Evolutionary conservation across 352 stramenopile genomes (phyloP).

Genomic region (Salisapilia sapeloensis): DNA sequence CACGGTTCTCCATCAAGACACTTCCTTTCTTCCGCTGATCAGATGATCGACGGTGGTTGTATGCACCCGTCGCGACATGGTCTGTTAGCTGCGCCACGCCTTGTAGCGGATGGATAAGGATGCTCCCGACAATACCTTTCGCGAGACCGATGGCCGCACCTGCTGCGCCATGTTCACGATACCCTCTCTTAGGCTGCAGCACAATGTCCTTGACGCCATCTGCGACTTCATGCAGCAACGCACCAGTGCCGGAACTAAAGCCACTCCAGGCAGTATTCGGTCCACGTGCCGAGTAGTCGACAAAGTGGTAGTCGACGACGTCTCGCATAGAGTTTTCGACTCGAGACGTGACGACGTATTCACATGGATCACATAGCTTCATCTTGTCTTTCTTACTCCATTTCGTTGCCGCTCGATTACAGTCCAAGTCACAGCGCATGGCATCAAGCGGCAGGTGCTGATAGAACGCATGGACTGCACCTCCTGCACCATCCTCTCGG

Average conservation of each 20-base stretch:
- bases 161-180: constrained; percentile 31
- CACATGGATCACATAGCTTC: constrained; percentile 32
- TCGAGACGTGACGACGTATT: constrained; percentile 22
- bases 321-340: constrained; percentile 21
- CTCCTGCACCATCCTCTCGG: constrained; percentile 70
- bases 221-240: constrained; percentile 45
- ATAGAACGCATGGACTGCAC: constrained; percentile 79
- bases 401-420: constrained; percentile 20
- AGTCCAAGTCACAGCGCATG: constrained; percentile 73
- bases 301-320: constrained; percentile 39
- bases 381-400: constrained; percentile 39
- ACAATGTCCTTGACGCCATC: constrained; percentile 45
- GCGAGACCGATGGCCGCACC: constrained; percentile 38
- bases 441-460: constrained; percentile 60
- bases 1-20: constrained; percentile 23
- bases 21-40: constrained; percentile 26
- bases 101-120: constrained; percentile 35
- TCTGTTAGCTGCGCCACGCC: constrained; percentile 44
- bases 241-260: constrained; percentile 25
- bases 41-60: constrained; percentile 25
- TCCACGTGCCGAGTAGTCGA: constrained; percentile 42
- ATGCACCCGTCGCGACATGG: constrained; percentile 36
- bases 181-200: constrained; percentile 34
- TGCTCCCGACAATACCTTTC: constrained; percentile 21
- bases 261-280: constrained; percentile 32